A percentile compares a stretch with the other conserved stretches of the same genome.
Conservation (phyloP, 495 filamentous ascomycete genomes). For the Penicillium lividum region DNA sequence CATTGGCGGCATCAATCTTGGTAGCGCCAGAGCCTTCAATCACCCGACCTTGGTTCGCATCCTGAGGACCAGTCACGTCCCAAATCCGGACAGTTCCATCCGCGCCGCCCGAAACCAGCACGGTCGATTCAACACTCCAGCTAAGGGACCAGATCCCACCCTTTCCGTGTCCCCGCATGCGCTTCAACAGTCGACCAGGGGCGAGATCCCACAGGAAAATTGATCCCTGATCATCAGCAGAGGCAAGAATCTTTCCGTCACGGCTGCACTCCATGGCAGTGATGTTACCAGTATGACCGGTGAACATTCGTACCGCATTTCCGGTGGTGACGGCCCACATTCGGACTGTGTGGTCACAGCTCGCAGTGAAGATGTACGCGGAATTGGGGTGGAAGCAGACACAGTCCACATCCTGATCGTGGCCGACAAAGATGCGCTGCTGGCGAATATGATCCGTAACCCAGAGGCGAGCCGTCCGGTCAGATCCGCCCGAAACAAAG, state of each 20-base stretch:
- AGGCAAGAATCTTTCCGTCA: slow-evolving; percentile 83
- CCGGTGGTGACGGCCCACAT: slow-evolving; percentile 96
- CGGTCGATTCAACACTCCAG: slow-evolving; percentile 86
- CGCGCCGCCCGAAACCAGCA: slow-evolving; percentile 85
- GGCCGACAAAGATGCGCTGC: slow-evolving; percentile 85
- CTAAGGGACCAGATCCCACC: slow-evolving; percentile 90
- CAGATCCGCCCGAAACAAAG: slow-evolving; percentile 82
- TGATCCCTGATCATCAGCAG: slow-evolving; percentile 77
- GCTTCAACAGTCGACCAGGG: slow-evolving; percentile 78
- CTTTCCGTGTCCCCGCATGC: slow-evolving; percentile 90
- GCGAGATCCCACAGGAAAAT: slow-evolving; percentile 94
- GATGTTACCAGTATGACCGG: slow-evolving; percentile 82
- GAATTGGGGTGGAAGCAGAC: slow-evolving; percentile 92
- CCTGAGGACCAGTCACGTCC: slow-evolving; percentile 75
- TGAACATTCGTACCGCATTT: slow-evolving; percentile 85
- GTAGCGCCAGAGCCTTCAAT: slow-evolving; percentile 55
- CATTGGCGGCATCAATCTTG: slow-evolving; percentile 50
- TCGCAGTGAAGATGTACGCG: slow-evolving; percentile 87
- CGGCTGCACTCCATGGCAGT: slow-evolving; percentile 81
- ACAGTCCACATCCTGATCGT: slow-evolving; percentile 83
- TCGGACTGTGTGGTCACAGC: slow-evolving; percentile 84
- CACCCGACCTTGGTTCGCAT: slow-evolving; percentile 55
- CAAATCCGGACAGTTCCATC: slow-evolving; percentile 91
- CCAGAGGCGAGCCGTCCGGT: slow-evolving; percentile 90
- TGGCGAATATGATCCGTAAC: slow-evolving; percentile 86